Conservation (phyloP, 352 stramenopile species). For the Pythium pyrilobum region DNA sequence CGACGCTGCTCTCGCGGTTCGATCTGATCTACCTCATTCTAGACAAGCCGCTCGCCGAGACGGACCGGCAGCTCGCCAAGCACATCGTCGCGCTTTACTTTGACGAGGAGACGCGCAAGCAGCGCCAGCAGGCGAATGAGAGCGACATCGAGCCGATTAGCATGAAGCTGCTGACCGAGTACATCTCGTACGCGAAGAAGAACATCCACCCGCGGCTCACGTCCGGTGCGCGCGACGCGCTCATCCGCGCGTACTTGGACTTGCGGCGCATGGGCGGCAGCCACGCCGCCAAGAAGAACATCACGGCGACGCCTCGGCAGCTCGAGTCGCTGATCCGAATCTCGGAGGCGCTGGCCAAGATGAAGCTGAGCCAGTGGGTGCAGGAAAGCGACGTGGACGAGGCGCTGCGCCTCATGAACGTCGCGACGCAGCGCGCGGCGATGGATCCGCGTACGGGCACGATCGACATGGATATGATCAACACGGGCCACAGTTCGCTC, state of each 20-base stretch:
- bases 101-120: conserved; percentile 67
- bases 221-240: conserved; percentile 83
- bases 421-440: conserved; percentile 95
- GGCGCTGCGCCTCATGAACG: conserved; percentile 96
- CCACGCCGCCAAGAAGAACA: conserved; percentile 88
- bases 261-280: conserved; percentile 70
- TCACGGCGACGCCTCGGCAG: conserved; percentile 97
- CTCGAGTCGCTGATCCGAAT: conserved; percentile 98
- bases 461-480: conserved; percentile 99
- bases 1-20: conserved; percentile 97
- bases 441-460: conserved; percentile 97
- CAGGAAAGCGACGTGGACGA: conserved; percentile 89
- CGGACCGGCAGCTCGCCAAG: conserved; percentile 93
- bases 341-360: conserved; percentile 94
- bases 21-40: conserved; percentile 99
- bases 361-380: conserved; percentile 84
- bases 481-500: conserved; percentile 88
- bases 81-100: conserved; percentile 98
- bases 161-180: conserved; percentile 89
- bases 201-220: conserved; percentile 90
- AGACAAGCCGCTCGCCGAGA: conserved; percentile 93
- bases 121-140: conserved; percentile 20
- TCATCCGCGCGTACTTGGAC: conserved; percentile 94
- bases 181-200: conserved; percentile 95
- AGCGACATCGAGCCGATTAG: conserved; percentile 51